A percentile compares a stretch with the other conserved stretches of the same genome.
phyloP scores from a whole-genome alignment of 163 green algal species.

The Chloromonas sp. region DNA sequence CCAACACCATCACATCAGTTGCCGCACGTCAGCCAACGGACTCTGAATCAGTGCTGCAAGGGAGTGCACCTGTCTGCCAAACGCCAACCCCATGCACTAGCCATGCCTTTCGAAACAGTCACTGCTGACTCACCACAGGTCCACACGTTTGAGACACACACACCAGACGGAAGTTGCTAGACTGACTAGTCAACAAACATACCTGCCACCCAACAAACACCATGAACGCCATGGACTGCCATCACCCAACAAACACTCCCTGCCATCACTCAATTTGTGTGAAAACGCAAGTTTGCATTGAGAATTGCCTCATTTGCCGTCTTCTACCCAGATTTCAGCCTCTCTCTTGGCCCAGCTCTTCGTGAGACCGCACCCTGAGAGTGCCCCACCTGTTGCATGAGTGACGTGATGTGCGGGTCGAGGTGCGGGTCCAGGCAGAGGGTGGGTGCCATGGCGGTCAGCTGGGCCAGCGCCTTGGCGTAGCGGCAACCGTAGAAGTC shows the following conservation, averaged over 20 bases:
- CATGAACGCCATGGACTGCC: background rate
- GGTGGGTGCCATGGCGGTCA: conserved; percentile 48
- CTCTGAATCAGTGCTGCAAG: no score
- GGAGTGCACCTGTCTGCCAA: conserved; percentile 8
- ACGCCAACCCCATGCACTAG: conserved; percentile 26
- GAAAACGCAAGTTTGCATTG: no score
- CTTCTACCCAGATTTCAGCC: background rate
- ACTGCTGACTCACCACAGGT: background rate
- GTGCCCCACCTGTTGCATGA: background rate
- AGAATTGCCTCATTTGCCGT: background rate
- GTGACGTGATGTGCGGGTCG: conserved; percentile 33
- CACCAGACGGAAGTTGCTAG: no score
- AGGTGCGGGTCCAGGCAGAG: conserved; percentile 66
- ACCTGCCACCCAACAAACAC: background rate
- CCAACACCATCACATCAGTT: no score
- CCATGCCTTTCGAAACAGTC: conserved; percentile 20
- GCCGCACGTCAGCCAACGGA: no score
- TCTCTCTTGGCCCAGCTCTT: background rate
- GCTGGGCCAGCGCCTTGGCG: conserved; percentile 45
- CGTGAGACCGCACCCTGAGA: background rate
- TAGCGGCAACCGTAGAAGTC: conserved; percentile 72
- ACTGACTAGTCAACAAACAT: no score
- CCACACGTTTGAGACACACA: no score
- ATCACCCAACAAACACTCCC: no score
- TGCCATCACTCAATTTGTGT: no score